These are phyloP conservation scores for Pezicula carpinea DNA, from an alignment of 2,329 filamentous ascomycete genomes.

Conservation along the genomic window DNA sequence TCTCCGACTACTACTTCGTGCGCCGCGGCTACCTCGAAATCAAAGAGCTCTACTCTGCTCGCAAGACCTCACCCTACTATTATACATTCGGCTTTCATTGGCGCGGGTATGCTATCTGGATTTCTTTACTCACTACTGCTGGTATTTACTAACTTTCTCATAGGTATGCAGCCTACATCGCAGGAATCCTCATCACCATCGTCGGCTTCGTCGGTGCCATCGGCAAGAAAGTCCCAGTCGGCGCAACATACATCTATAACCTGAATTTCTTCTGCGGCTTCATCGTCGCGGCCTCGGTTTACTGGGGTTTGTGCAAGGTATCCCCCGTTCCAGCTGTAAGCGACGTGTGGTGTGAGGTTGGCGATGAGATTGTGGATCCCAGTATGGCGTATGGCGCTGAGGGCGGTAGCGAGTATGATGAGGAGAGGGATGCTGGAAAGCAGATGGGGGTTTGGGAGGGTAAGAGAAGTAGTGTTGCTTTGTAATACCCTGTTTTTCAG, in stretches of 20 bases:
- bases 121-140: no score
- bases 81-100: conserved; percentile 72
- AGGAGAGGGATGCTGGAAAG: conserved; percentile 9
- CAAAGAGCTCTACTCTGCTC: conserved; percentile 72
- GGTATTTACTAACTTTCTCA: no score
- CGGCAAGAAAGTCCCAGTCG: conserved; percentile 65
- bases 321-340: conserved; percentile 72
- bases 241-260: conserved; percentile 82
- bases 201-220: conserved; percentile 86
- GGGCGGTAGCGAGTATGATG: conserved; percentile 14
- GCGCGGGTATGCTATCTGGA: no score
- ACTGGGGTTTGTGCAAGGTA: conserved; percentile 65
- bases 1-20: conserved; percentile 82
- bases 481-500: no score
- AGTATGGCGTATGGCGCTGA: conserved; percentile 21
- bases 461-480: no score
- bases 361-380: conserved; percentile 52
- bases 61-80: conserved; percentile 65
- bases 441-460: not conserved
- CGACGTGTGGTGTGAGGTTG: conserved; percentile 72
- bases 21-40: conserved; percentile 77
- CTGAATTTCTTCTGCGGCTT: conserved; percentile 89
- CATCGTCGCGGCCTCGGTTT: conserved; percentile 60
- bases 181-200: conserved; percentile 83
- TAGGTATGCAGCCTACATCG: conserved; percentile 75